Evolutionary conservation across 306 rosid species (phyloP), one percentile per base, ranked within the genome.

Genomic region (Cyamopsis tetragonoloba): DNA sequence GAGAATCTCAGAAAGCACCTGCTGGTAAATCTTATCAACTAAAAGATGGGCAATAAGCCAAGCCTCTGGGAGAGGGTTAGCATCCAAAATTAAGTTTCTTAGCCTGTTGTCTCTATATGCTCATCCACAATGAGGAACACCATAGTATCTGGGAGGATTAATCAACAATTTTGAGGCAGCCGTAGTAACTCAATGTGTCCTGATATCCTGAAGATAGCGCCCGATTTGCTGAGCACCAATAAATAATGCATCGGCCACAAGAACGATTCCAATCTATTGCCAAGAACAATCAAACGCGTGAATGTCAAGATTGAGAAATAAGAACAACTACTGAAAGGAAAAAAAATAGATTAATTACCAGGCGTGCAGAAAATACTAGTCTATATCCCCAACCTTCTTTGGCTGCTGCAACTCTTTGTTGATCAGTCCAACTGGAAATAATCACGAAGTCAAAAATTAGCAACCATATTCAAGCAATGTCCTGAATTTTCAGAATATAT

Each of bases 321-420:
- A 31, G 49, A 65, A 24, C 27, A 64, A 23, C 32, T 58, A 60
- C 23, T 46, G 12, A 58, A 59, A 46, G 43, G 35, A 55, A 35
- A 55, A 35, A 23, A 24, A 57, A 43, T 19, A 27, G 49, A 70
- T 38, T 39, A 42, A 37, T 77, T 86, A 93, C 97, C 97, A 93
- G 87, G 47, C 95, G 96, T 4, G 89, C 97, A 23, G 97, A 89
- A 76, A 81, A 93, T 62, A 93, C 74, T 63, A 90, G 77, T 80
- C 90, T 83, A 76, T 90, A 93, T 67, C 86, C 82, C 96, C 96
- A 93, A 41, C 91, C 95, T 80, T 88, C 90, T 82, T 82, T 93
- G 47, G 96, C 88, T 48, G 88, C 96, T 31, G 80, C 87, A 38
- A 62, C 87, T 84, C 97, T 75, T 85, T 93, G 99, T 74, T 90